Evolutionary conservation across 2,329 filamentous ascomycete species (phyloP), one percentile per base, ranked within the genome.

Genomic region (Hypoxylon sp.): DNA sequence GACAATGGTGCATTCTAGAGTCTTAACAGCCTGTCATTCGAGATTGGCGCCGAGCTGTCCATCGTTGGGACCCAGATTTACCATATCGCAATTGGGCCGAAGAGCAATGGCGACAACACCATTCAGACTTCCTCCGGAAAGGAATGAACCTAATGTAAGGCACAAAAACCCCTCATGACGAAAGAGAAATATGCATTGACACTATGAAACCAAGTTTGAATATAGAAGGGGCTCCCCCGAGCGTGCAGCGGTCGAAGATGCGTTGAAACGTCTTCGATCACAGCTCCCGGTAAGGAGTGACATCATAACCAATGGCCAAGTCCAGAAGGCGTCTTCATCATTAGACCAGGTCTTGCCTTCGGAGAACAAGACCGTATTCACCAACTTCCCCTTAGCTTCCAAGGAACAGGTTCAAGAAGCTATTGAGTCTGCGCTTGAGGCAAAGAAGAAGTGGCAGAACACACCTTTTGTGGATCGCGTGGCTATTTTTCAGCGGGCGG

Each of bases 401-500:
- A 52, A 52, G 43, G 55, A 74, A 45, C 75, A 81, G 45, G 78
- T 81, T 32, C 63, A 59, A 49, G 70, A 19, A 2, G 75, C 75
- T 5, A 79, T 79, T 51, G 68, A 77, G 19, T 63, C 70, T 2
- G 78, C 79, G 5, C 71, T 81, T 7, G 63, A 74, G 36, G 79
- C 77, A 0, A 80, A 79, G 69, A 66, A 73, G 60, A 68, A 56
- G 41, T 80, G 79, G 78, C 62, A 75, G 50, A 60, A 75, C n/a
- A 77, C 72, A 46, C 75, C 78, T 0, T 79, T 80, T 58, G 69
- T 71, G 11, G 78, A 80, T 60, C 71, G 74, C n/a, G 79, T 77
- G 3, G 74, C 79, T n/a, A 77, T 81, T 34, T 81, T 80, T 71
- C 70, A 75, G 19, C 68, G 74, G 28, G 79, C 79, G 1, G 76